Evolutionary conservation across 2,329 filamentous ascomycete genomes (phyloP).

Genomic region (Talaromyces sp.): DNA sequence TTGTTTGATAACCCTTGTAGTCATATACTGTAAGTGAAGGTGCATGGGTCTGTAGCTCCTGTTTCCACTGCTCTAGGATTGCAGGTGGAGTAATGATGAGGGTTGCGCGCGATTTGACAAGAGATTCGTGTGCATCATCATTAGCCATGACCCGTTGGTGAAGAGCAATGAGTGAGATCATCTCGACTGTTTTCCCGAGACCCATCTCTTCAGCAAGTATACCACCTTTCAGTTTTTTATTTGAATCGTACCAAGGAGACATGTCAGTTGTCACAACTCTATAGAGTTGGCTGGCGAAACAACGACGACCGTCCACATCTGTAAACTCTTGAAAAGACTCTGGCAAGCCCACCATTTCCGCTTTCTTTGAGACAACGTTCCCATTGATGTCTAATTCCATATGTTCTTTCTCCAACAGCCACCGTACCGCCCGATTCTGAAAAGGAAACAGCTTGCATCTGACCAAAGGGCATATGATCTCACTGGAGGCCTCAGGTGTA

Average conservation of each 20-base stretch:
- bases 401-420: slow-evolving; percentile 46
- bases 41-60: slow-evolving; percentile 56
- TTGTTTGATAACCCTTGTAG: slow-evolving; percentile 53
- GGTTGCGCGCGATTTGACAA: slow-evolving; percentile 51
- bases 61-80: slow-evolving; percentile 61
- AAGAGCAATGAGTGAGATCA: slow-evolving; percentile 45
- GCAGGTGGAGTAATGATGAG: slow-evolving; percentile 61
- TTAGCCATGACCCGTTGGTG: slow-evolving; percentile 30
- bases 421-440: slow-evolving; percentile 45
- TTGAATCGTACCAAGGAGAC: slow-evolving; percentile 31
- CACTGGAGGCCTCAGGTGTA: slow-evolving; percentile 29
- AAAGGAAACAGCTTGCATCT: slow-evolving; percentile 47
- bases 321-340: slow-evolving; percentile 37
- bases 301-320: slow-evolving; percentile 38
- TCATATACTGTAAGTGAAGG: slow-evolving; percentile 54
- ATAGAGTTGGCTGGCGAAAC: slow-evolving; percentile 42
- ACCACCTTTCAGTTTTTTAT: slow-evolving; percentile 37
- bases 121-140: slow-evolving; percentile 22
- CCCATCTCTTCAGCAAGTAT: slow-evolving; percentile 52
- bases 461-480: slow-evolving; percentile 34
- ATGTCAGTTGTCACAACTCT: slow-evolving; percentile 39
- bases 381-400: slow-evolving; percentile 34
- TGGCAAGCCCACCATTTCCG: slow-evolving; percentile 26
- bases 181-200: slow-evolving; percentile 49
- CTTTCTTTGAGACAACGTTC: slow-evolving; percentile 23